A percentile compares a stretch with the other conserved stretches of the same genome.
phyloP scores from a whole-genome alignment of 306 rosid species.

The Cyamopsis tetragonoloba region DNA sequence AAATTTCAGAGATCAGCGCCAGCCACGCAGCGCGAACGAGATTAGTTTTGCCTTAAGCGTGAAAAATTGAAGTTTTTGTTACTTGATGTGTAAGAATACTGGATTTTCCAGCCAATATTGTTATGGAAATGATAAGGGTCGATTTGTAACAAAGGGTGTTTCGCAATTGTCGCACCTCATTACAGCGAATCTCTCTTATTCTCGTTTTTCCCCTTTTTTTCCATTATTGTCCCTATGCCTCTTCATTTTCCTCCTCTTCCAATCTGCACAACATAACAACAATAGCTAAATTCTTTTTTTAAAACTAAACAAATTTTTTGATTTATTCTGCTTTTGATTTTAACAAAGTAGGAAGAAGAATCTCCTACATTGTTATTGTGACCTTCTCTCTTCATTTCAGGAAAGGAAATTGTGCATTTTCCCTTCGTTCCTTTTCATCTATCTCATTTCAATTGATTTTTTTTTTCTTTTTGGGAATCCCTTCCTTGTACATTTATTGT shows the following conservation, averaged over 20 bases:
- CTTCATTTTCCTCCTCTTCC: conserved; percentile 9
- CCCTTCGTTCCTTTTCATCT: not conserved
- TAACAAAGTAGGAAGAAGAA: not conserved
- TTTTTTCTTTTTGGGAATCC: not conserved
- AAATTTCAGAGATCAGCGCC: too few relatives aligned
- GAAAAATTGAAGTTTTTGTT: not conserved
- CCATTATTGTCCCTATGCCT: conserved; percentile 33
- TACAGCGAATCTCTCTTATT: not conserved
- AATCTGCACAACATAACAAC: conserved; percentile 10
- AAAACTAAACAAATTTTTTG: not conserved
- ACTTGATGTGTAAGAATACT: not conserved
- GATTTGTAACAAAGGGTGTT: conserved; percentile 3
- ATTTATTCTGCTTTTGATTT: conserved; percentile 7
- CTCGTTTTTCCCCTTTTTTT: not conserved
- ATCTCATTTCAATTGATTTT: not conserved
- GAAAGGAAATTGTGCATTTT: not conserved
- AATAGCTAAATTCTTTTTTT: too few relatives aligned
- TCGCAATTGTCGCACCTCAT: conserved; percentile 24
- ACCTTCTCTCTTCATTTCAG: not conserved
- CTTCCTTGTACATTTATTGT: not conserved
- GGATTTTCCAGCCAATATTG: not conserved
- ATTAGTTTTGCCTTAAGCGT: too few relatives aligned
- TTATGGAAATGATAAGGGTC: not conserved
- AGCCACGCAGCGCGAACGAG: too few relatives aligned
- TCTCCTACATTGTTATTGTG: conserved; percentile 7